These are phyloP conservation scores for Penicillium polonicum DNA, from an alignment of 2,329 filamentous ascomycete species.

Conservation along the genomic window DNA sequence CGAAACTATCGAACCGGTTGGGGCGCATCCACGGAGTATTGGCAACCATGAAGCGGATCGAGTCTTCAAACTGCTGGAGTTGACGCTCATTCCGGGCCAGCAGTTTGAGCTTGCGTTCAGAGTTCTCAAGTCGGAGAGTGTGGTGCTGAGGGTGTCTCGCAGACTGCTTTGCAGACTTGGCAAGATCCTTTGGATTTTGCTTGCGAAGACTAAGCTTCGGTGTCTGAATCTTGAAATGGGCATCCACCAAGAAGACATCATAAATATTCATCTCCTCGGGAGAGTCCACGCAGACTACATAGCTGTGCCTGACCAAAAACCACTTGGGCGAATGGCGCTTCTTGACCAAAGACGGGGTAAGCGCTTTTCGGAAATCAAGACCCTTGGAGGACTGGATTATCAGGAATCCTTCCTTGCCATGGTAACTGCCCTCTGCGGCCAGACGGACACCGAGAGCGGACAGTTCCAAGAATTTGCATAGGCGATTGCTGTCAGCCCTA, in stretches of 20 bases:
- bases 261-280: conserved; percentile 99
- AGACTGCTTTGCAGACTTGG: conserved; percentile 63
- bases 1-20: conserved; percentile 91
- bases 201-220: conserved; percentile 59
- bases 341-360: conserved; percentile 76
- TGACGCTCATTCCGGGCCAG: conserved; percentile 88
- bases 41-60: conserved; percentile 79
- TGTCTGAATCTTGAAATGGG: conserved; percentile 77
- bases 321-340: conserved; percentile 87
- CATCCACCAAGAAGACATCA: conserved; percentile 95
- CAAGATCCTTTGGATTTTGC: conserved; percentile 58
- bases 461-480: conserved; percentile 93
- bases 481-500: conserved; percentile 86
- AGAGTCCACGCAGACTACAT: conserved; percentile 96
- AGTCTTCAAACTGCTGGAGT: conserved; percentile 89
- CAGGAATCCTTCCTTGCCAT: conserved; percentile 93
- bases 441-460: conserved; percentile 91
- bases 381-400: conserved; percentile 90
- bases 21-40: conserved; percentile 78
- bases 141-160: conserved; percentile 71
- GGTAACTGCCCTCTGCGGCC: conserved; percentile 92
- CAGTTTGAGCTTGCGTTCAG: conserved; percentile 87
- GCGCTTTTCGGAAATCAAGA: conserved; percentile 76
- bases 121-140: conserved; percentile 81
- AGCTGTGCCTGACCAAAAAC: conserved; percentile 97